Evolutionary conservation across 148 eudicot species (phyloP), one percentile per base, ranked within the genome.

Genomic region (Heliosperma pusillum): DNA sequence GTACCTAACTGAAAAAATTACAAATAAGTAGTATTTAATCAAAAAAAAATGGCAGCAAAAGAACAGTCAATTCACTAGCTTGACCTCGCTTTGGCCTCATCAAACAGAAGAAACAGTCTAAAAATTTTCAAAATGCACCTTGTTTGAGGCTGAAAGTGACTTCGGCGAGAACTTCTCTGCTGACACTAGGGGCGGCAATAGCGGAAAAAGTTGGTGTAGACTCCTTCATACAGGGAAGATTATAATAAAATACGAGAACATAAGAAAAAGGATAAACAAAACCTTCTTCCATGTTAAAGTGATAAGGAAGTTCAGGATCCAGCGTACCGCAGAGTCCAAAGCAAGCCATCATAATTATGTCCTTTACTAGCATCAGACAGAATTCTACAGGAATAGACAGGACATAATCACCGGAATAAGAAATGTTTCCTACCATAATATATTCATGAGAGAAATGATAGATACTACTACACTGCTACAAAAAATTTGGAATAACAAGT

Each of bases 301-400:
- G 11, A 70, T 9, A 16, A 15, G 12, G 60, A 47, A 52, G 21
- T 45, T 55, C 53, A 56, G 27, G 65, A 21, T 66, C 19, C 45
- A 76, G 73, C 89, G 70, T 85, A 95, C 98, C 99, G 81, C 74
- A 95, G 69, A 69, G 92, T 88, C 99, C 99, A 95, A 29, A 89
- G 82, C 68, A 95, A 83, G 81, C 89, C 88, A 80, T 90, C 99
- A 80, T 92, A 92, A 72, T 86, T 73, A 83, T 92, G 93, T 78
- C 86, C 89, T 78, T 78, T 73, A 76, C 80, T 90, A 27, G 96
- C 96, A 75, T 87, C 90, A 82, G 83, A 86, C 58, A 90, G 77
- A 76, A 87, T 87, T 83, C 99, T 95, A 86, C 79, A 76, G 44
- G 6, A 58, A 55, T 56, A 62, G 77, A 83, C 42, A 83, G 22